phyloP scores from a whole-genome alignment of 2,329 filamentous ascomycete genomes.

The Sarocladium oryzae region DNA sequence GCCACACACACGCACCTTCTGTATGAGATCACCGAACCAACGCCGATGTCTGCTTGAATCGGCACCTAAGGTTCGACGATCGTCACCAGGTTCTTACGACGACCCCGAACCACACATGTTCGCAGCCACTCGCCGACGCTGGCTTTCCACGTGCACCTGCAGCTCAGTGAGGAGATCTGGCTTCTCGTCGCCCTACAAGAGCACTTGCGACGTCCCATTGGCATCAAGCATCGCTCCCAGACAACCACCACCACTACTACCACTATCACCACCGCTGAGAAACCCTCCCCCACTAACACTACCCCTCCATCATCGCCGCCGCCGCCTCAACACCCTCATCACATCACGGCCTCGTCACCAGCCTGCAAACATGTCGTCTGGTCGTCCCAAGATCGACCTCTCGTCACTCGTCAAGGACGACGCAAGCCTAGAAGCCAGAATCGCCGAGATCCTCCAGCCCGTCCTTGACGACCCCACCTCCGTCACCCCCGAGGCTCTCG shows the following conservation, averaged over 20 bases:
- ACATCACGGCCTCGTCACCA: neutral
- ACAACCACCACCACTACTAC: neutral
- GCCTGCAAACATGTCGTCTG: neutral
- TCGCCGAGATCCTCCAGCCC: conserved; percentile 19
- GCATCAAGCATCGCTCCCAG: no score
- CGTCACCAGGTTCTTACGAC: neutral
- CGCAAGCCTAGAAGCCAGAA: conserved; percentile 13
- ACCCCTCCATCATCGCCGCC: conserved; percentile 3
- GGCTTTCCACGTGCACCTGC: neutral
- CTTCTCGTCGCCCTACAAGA: neutral
- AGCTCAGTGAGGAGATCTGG: neutral
- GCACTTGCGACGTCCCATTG: no score
- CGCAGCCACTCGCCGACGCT: neutral
- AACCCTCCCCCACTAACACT: neutral
- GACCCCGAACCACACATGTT: neutral
- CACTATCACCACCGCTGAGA: neutral
- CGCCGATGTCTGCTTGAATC: no score
- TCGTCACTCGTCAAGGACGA: neutral
- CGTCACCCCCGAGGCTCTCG: conserved; percentile 16
- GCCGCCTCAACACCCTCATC: neutral
- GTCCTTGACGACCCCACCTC: conserved; percentile 17
- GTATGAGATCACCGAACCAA: no score
- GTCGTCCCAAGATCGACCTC: conserved; percentile 1
- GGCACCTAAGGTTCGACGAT: conserved; percentile 1
- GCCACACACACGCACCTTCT: no score